Evolutionary conservation across 2,329 filamentous ascomycete genomes (phyloP), one percentile per base, ranked within the genome.

Genomic region (Exophiala alcalophila): DNA sequence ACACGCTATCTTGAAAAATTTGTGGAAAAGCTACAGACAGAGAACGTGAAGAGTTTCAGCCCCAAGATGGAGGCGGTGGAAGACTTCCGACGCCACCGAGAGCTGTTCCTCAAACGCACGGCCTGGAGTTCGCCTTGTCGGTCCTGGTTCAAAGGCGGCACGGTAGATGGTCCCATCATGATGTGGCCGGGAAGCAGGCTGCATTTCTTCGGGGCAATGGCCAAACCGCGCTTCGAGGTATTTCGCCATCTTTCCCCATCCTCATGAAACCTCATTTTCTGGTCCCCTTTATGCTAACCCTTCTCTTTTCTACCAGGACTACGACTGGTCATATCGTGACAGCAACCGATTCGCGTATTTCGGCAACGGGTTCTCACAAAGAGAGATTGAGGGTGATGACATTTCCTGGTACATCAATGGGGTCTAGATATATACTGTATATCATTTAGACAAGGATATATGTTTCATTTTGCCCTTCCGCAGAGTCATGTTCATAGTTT

Each of bases 131-230:
- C 31, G 5, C 47, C 60, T 6, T 78, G 74, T 57, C 65, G 65
- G 32, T 71, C 67, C 36, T 77, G 72, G 73, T 77, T 77, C 53
- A 69, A 71, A 50, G 25, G 26, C 19, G 34, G 30, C 61, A 64
- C 23, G 60, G 30, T 31, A 60, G 18, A 60, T 24, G 45, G 32
- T 59, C 5, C 59, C 67, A 26, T 64, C 11, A 67, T 67, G 3
- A 56, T 66, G 14, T 71, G 64, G 57, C 62, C 65, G 12, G 69
- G 68, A 20, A 64, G 61, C 39, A 53, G 58, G 4, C 52, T 63
- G 11, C 59, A 63, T 15, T 65, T 62, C 45, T 52, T 62, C 23
- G 49, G 59, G 34, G 44, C 60, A 25, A 42, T 66, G 15, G 53
- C 58, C 6, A 56, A 60, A 1, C 62, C 71, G 4, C 57, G 71